Evolutionary conservation across 805 yeast genomes (phyloP), one percentile per base, ranked within the genome.

Genomic region (Wickerhamomyces strasburgensis): DNA sequence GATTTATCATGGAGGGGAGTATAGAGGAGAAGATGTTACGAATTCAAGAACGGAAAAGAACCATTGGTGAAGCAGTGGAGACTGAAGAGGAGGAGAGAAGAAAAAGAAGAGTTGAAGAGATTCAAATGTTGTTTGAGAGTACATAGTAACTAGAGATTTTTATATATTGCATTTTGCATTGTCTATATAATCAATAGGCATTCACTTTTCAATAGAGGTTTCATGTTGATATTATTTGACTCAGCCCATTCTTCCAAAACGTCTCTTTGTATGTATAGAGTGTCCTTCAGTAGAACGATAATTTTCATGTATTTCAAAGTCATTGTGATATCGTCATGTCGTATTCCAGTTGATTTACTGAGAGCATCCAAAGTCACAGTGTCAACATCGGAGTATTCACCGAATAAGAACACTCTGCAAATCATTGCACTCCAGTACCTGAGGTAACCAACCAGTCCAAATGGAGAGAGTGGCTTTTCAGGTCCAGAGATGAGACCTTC

Each of bases 1-100:
- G 97, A 40, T 89, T 89, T 52, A 86, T 89, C 30, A 78, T 89
- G 61, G 80, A 80, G 47, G 78, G 78, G 32, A 78, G 90, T 41
- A 84, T 89, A 16, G 98, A 89, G 56, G 93, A 81, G 43, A 78
- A 87, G 49, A 90, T 89, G 93, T 65, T 90, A 33, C 70, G 75
- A 44, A 84, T 90, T 27, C 98, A 89, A 57, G 95, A 85, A 45
- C 65, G 89, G 27, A 90, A 89, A 56, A 70, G 82, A 48, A 83
- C 78, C 34, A 66, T 83, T 40, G 90, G 90, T n/a, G 89, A 82
- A 49, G 85, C 83, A 0, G 80, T 83, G 32, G 84, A 80, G 28
- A 77, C 74, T 3, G 84, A 75, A 43, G 90, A 83, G 49, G 89
- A 81, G 39, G 90, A 82, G 52, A 68, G 84, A 56, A 64, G 84